Evolutionary conservation across 2,329 filamentous ascomycete species (phyloP).

Genomic region (Xylariaceae sp.): DNA sequence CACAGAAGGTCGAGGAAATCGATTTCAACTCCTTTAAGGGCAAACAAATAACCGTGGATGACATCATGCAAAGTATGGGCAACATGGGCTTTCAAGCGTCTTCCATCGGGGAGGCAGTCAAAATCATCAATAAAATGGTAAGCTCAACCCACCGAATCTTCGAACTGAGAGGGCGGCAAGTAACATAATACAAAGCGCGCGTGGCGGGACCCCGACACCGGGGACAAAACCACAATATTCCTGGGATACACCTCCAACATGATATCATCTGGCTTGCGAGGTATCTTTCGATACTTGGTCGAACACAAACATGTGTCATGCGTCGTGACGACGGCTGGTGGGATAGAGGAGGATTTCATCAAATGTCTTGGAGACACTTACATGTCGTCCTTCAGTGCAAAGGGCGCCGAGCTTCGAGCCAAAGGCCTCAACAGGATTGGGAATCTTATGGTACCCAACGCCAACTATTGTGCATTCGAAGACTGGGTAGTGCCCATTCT

Average conservation of each 20-base stretch:
- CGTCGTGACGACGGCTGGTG: slow-evolving; percentile 92
- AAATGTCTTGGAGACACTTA: slow-evolving; percentile 96
- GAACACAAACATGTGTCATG: slow-evolving; percentile 88
- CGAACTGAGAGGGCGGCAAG: slow-evolving; percentile 13
- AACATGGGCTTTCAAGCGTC: slow-evolving; percentile 82
- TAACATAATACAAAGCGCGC: slow-evolving; percentile 48
- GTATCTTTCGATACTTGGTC: slow-evolving; percentile 86
- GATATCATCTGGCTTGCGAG: slow-evolving; percentile 90
- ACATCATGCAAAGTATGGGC: slow-evolving; percentile 75
- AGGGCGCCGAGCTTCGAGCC: slow-evolving; percentile 70
- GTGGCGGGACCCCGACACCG: slow-evolving; percentile 75
- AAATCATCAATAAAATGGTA: slow-evolving; percentile 96
- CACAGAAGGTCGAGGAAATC: slow-evolving; percentile 80
- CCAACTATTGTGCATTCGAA: slow-evolving; percentile 95
- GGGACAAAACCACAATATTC: slow-evolving; percentile 83
- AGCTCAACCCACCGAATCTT: slow-evolving; percentile 24
- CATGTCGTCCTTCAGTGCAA: slow-evolving; percentile 75
- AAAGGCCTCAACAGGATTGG: slow-evolving; percentile 94
- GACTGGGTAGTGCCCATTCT: slow-evolving; percentile 96
- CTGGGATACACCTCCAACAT: slow-evolving; percentile 96
- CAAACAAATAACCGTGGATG: slow-evolving; percentile 73
- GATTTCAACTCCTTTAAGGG: slow-evolving; percentile 82
- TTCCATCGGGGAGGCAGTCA: slow-evolving; percentile 68
- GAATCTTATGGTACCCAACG: slow-evolving; percentile 91
- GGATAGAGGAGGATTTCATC: slow-evolving; percentile 96